These are phyloP conservation scores for Vinca major DNA, from an alignment of 305 asterid species.

Conservation along the genomic window DNA sequence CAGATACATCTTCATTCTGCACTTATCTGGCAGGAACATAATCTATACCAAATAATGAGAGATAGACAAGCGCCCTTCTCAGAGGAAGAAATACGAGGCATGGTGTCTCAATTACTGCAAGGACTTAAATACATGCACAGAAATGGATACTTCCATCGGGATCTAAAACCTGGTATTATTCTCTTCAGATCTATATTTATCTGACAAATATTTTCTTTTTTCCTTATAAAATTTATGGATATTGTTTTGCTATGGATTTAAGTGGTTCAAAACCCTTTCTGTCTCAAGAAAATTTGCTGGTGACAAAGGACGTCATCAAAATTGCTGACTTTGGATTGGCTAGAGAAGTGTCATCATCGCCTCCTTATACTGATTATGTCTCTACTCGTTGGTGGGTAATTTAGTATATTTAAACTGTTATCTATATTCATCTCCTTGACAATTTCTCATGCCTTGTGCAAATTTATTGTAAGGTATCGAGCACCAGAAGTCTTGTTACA, in stretches of 20 bases:
- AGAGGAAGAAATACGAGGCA: constrained; percentile 71
- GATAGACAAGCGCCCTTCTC: constrained; percentile 52
- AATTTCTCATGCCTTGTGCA: constrained; percentile 13
- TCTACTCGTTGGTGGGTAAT: constrained; percentile 93
- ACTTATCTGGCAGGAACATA: constrained; percentile 48
- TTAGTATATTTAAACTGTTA: constrained; percentile 7
- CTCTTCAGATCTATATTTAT: constrained; percentile 13
- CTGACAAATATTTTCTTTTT: neutral
- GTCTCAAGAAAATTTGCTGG: constrained; percentile 77
- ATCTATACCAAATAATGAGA: constrained; percentile 79
- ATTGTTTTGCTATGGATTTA: constrained; percentile 12
- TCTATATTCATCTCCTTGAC: neutral
- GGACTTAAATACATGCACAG: constrained; percentile 79
- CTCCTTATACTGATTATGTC: constrained; percentile 97
- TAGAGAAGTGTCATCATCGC: constrained; percentile 77
- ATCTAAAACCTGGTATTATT: constrained; percentile 85
- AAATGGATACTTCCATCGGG: constrained; percentile 80
- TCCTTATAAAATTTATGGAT: neutral
- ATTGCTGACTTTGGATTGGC: constrained; percentile 99
- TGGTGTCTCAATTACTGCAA: constrained; percentile 79
- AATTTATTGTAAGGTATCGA: constrained; percentile 62
- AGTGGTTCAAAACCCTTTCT: constrained; percentile 16
- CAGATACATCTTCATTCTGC: constrained; percentile 13
- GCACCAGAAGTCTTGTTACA: constrained; percentile 94
- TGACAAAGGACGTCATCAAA: constrained; percentile 61